Base-by-base conservation (phyloP, 2,329 filamentous ascomycete species). In the Graphiopsis chlorocephala region DNA sequence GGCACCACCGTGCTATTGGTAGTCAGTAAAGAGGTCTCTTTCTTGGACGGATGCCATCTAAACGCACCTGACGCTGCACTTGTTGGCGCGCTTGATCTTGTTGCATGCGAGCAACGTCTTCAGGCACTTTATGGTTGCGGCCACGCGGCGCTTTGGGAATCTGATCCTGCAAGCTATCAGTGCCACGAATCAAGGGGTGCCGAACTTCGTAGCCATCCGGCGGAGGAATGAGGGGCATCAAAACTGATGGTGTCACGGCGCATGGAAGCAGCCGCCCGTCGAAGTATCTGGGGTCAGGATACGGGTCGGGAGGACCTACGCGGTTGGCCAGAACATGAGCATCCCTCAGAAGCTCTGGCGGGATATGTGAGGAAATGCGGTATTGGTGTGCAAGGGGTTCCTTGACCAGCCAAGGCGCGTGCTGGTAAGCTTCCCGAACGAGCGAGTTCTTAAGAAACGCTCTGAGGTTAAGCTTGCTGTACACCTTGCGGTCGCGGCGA, bases 361-460 rank as follows among this genome's bases (percentile, higher is more conserved):
- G 95, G 14, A 98, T 87, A 61, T 92, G 88, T n/a, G 88, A 93
- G 67, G 92, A 89, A 68, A 99, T 95, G 67, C 92, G 89, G 77
- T 95, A 97, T 68, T 89, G 85, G 53, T 87, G 86, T 0, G 95
- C 95, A 65, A 96, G 88, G 62, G 92, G 88, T 38, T 90, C 85
- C 79, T 96, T 97, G 20, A 98, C 94, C 63, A 96, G 81, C 95
- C 95, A 99, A 0, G 95, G 94, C 0, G 95, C 95, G n/a, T 94
- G 94, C 66, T 88, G 94, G 92, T 93, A 98, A 4, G 92, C 87
- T 73, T 98, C 95, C 67, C 94, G 84, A 1, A 89, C 90, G n/a
- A 97, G 90, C 0, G 93, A 95, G 77, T 96, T 93, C 76, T 97
- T 97, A 68, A 99, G 91, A 70, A 97, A 99, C 6, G 93, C 92